Percentiles rank a stretch among this genome's conserved stretches.
Conservation (phyloP, 192 early-diverging fungal species). For the Coemansia javaensis region DNA sequence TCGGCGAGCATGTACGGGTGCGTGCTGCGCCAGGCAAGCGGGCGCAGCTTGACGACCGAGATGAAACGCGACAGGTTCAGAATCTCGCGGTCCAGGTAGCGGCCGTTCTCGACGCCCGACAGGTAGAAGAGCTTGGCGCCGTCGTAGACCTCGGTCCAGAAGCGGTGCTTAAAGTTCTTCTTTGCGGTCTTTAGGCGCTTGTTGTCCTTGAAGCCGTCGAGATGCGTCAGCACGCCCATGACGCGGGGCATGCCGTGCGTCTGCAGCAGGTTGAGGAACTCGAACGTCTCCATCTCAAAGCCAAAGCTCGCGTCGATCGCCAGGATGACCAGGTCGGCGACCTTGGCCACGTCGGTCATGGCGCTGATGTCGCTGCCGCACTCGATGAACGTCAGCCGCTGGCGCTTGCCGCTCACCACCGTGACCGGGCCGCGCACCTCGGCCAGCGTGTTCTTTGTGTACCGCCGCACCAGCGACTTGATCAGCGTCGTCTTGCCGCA, state of each 20-base stretch:
- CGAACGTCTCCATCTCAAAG: slow-evolving; percentile 99
- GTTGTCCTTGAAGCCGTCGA: slow-evolving; percentile 94
- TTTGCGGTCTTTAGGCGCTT: slow-evolving; percentile 85
- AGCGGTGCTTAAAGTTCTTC: slow-evolving; percentile 94
- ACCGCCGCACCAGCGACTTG: slow-evolving; percentile 89
- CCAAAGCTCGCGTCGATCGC: slow-evolving; percentile 97
- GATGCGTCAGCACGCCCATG: slow-evolving; percentile 95
- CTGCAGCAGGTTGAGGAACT: slow-evolving; percentile 96
- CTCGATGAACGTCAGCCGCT: slow-evolving; percentile 95
- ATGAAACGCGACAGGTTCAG: slow-evolving; percentile 94
- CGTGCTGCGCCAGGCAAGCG: slow-evolving; percentile 92
- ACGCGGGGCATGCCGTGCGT: slow-evolving; percentile 96
- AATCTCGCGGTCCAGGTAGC: slow-evolving; percentile 90
- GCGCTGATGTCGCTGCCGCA: slow-evolving; percentile 94
- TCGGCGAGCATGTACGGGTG: slow-evolving; percentile 98
- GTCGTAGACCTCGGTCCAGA: slow-evolving; percentile 99
- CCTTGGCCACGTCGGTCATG: slow-evolving; percentile 97
- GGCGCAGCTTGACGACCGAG: slow-evolving; percentile 97
- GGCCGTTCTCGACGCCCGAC: slow-evolving; percentile 91
- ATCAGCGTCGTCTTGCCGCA: slow-evolving; percentile 98
- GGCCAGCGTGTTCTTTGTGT: slow-evolving; percentile 86
- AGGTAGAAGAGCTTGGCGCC: slow-evolving; percentile 98
- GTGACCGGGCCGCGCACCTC: slow-evolving; percentile 96
- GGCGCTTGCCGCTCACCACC: slow-evolving; percentile 91
- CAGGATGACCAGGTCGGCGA: slow-evolving; percentile 92